Evolutionary conservation across 352 stramenopile genomes (phyloP), one percentile per base, ranked within the genome.

Genomic region (Phytophthora vignae): DNA sequence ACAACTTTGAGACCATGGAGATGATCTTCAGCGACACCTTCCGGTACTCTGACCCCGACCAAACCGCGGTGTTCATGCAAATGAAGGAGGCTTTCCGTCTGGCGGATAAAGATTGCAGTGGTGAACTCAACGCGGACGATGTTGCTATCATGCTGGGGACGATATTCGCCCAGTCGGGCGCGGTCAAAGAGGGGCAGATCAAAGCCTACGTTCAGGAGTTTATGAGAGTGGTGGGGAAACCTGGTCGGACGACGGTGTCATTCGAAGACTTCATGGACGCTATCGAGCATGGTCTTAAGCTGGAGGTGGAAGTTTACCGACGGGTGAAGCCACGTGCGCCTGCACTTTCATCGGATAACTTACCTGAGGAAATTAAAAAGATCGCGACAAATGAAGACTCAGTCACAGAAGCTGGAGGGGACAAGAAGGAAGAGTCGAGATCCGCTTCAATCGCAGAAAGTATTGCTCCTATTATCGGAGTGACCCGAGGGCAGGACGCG

Each of bases 201-300:
- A 75, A 84, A 53, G 81, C 83, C 44, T 95, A 94, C 67, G 87
- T 94, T 2, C 61, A 74, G 8, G 78, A 93, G 33, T 95, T 95
- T 64, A 95, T 95, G 88, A 67, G 73, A 1, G 78, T 92, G 14
- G 88, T 94, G 4, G 85, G 91, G 38, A 83, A 84, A 33, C 83
- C 91, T 60, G 61, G 65, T 6, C 88, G 84, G 54, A 81, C 79
- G 7, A 93, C 85, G 54, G 86, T 95, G 0, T 92, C 85, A 10
- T 93, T 95, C n/a, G 85, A 95, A 1, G 84, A 95, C 62, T 95
- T 95, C 55, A 95, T 90, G 76, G 75, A 87, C 5, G 87, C 87
- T n/a, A 73, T 95, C 0, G 84, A 95, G 60, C 81, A 91, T 60
- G 87, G 87, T 0, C 67, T 95, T 0, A 91, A 92, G 54, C 74